Evolutionary conservation across 78 protist genomes (phyloP).

Genomic region (Dictyostelium intermedium): DNA sequence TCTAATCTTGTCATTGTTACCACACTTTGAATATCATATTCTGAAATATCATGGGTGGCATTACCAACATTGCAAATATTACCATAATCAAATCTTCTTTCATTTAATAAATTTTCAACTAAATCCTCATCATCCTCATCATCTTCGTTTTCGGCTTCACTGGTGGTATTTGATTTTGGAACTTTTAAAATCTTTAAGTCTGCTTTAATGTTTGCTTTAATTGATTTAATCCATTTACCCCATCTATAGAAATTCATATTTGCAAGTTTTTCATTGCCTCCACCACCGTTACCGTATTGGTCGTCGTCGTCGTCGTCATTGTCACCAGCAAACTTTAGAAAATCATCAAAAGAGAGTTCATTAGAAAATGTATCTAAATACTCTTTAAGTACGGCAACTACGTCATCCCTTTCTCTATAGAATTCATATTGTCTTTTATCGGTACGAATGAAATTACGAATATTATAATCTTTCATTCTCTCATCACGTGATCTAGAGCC

Average conservation of each 20-base stretch:
- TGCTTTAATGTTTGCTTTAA: neutral
- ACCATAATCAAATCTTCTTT: slow-evolving; percentile 17
- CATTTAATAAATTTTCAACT: neutral
- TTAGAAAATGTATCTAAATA: neutral
- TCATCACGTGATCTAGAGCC: slow-evolving; percentile 45
- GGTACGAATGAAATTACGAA: neutral
- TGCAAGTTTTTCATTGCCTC: neutral
- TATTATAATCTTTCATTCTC: slow-evolving; percentile 26
- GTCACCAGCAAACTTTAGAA: neutral
- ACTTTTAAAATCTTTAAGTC: neutral
- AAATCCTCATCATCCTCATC: slow-evolving; percentile 51
- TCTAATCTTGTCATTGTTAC: neutral
- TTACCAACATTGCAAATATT: neutral
- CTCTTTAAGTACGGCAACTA: neutral
- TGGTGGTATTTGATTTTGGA: neutral
- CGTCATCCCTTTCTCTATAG: neutral
- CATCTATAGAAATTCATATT: neutral
- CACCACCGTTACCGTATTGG: neutral
- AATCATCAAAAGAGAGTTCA: neutral
- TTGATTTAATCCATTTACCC: neutral
- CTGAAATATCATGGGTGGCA: neutral
- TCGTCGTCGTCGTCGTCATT: neutral
- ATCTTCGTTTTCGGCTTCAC: neutral
- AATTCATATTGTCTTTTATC: neutral
- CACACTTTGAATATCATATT: slow-evolving; percentile 10